phyloP scores from a whole-genome alignment of 768 basidiomycete genomes.

The Termitomyces sp. region DNA sequence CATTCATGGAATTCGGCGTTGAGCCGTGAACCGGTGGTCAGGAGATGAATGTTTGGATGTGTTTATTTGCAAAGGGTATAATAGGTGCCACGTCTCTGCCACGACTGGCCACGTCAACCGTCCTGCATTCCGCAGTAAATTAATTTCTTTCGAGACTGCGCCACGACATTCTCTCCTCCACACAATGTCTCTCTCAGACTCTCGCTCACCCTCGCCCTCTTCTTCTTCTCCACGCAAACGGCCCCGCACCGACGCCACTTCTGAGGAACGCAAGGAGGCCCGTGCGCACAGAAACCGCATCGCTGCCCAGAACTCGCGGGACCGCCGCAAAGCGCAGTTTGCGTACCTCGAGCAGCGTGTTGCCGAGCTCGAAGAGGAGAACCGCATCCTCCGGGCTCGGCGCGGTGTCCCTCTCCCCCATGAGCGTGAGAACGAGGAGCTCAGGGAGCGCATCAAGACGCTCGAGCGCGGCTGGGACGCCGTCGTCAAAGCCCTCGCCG shows the following conservation, averaged over 20 bases:
- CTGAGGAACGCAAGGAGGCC: constrained; percentile 83
- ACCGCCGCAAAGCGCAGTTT: constrained; percentile 86
- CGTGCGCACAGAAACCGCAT: constrained; percentile 90
- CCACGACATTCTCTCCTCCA: too few relatives aligned
- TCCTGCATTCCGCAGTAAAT: too few relatives aligned
- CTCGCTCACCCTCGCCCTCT: constrained; percentile 30
- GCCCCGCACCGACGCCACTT: constrained; percentile 53
- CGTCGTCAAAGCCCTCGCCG: constrained; percentile 70
- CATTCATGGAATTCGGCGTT: too few relatives aligned
- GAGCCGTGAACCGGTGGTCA: too few relatives aligned
- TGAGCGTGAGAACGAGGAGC: constrained; percentile 66
- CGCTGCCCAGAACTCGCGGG: constrained; percentile 90
- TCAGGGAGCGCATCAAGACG: constrained; percentile 71
- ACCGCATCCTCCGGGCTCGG: constrained; percentile 66
- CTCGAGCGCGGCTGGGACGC: constrained; percentile 83
- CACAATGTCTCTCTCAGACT: too few relatives aligned
- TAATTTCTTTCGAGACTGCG: too few relatives aligned
- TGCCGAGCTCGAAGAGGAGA: constrained; percentile 79
- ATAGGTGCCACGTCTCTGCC: too few relatives aligned
- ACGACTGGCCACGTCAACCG: too few relatives aligned
- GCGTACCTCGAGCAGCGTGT: constrained; percentile 63
- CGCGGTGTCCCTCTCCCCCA: constrained; percentile 27
- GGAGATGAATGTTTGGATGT: too few relatives aligned
- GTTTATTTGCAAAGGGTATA: too few relatives aligned
- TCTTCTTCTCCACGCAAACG: constrained; percentile 65